Base-by-base conservation (phyloP, 2,329 filamentous ascomycete species). In the Dactylella cylindrospora region DNA sequence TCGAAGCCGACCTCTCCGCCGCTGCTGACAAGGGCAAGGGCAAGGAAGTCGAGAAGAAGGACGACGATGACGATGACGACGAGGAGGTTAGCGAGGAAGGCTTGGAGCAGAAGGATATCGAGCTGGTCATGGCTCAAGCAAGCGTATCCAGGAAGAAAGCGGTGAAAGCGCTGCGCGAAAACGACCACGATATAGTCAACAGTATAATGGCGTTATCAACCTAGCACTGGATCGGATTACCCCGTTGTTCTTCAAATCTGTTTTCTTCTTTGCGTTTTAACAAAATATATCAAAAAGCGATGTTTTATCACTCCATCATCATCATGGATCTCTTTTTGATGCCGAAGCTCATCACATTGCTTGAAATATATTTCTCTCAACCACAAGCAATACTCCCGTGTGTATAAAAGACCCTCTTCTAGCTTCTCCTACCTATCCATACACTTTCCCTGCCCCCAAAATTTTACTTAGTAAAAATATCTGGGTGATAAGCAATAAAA, bases 171-270 rank as follows among this genome's bases (percentile, higher is more conserved):
- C 82, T 98, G 73, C 90, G 90, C 80, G 93, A 97, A 80, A 98
- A 98, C 74, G 91, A 97, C 79, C 96, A 97, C 73, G 93, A 98
- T 75, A 98, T 98, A 79, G 93, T 98, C 80, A 98, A 98, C 82
- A 96, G 93, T 71, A 98, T 98, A 79, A 98, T 98, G 93, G 90
- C 91, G 70, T 79, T 98, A 51, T 61, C 55, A 22, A 53, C 47
- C 15, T 61, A 61, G 29, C 38, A 5, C 10, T 12, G 12, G 10
- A 23, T 5, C n/a, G 2, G 17, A 5, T 38, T n/a, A 20, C 23
- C 38, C n/a, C 15, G 17, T 12, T 31, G 10, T 38, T 22, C 19
- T 32, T 9, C 13, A 25, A 32, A 20, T 22, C 8, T 32, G 10
- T 46, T 13, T 12, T 9, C 10, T 19, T 19, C 13, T 19, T 17